Evolutionary conservation across 192 early-diverging fungal species (phyloP).

Genomic region (Geosiphon pyriformis): DNA sequence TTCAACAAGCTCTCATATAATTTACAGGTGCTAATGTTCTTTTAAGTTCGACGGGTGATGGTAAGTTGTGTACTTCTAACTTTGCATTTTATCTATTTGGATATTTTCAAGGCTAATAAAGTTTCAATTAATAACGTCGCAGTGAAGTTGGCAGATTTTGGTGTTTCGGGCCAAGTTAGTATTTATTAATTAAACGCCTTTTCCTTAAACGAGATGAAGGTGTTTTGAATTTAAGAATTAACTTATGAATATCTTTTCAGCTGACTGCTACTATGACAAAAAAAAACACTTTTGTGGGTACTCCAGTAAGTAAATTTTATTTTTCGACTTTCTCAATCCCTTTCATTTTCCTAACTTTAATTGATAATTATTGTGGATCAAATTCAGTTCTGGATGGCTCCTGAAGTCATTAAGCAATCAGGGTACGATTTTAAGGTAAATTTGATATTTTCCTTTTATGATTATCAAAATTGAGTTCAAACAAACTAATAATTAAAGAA

Average conservation of each 20-base stretch:
- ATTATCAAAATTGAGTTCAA: too few relatives aligned
- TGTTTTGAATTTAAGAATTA: not conserved
- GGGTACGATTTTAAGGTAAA: slow-evolving; percentile 84
- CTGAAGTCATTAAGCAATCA: slow-evolving; percentile 90
- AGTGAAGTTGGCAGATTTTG: slow-evolving; percentile 97
- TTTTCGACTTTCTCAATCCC: too few relatives aligned
- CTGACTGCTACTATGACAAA: slow-evolving; percentile 86
- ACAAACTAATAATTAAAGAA: too few relatives aligned
- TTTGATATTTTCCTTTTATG: not conserved
- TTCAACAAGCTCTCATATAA: slow-evolving; percentile 9
- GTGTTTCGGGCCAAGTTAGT: slow-evolving; percentile 86
- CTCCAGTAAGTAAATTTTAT: slow-evolving; percentile 65
- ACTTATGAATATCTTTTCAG: slow-evolving; percentile 21
- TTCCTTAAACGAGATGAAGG: not conserved
- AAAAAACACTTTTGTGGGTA: slow-evolving; percentile 97
- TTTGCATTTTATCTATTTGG: not conserved
- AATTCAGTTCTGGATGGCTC: slow-evolving; percentile 81
- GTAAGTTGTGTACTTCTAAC: slow-evolving; percentile 20
- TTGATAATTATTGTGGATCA: too few relatives aligned
- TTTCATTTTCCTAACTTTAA: too few relatives aligned
- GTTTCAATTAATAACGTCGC: not conserved
- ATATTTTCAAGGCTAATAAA: not conserved
- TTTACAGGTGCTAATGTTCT: slow-evolving; percentile 74
- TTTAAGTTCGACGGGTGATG: slow-evolving; percentile 64
- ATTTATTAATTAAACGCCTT: not conserved